A percentile compares a stretch with the other conserved stretches of the same genome.
Evolutionary conservation across 1,139 yeast genomes (phyloP).

Genomic region (Meyerozyma smithsonii): DNA sequence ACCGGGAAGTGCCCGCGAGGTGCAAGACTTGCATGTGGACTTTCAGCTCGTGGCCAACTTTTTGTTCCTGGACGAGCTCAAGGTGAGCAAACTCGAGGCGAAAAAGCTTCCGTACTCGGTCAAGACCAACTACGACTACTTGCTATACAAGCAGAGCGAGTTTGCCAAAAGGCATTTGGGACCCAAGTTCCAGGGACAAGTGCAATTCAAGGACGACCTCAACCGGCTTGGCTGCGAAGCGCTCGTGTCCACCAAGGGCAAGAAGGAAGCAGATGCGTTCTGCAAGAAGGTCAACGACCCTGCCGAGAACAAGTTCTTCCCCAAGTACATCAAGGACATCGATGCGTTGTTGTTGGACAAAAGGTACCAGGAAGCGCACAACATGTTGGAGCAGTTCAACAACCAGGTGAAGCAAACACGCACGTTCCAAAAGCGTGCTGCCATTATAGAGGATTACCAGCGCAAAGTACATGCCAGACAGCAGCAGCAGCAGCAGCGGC

Average conservation of each 20-base stretch:
- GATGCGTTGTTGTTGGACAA: slow-evolving; percentile 37
- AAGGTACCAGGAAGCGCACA: slow-evolving; percentile 40
- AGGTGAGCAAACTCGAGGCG: slow-evolving; percentile 29
- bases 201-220: slow-evolving; percentile 28
- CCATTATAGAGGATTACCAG: slow-evolving; percentile 20
- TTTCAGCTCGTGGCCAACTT: slow-evolving; percentile 20
- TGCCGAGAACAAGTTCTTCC: slow-evolving; percentile 33
- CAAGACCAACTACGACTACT: slow-evolving; percentile 31
- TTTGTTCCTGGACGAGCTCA: slow-evolving; percentile 23
- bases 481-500: slow-evolving; percentile 45
- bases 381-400: slow-evolving; percentile 23
- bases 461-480: slow-evolving; percentile 41
- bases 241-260: slow-evolving; percentile 27
- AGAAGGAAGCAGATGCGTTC: slow-evolving; percentile 22
- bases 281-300: slow-evolving; percentile 33
- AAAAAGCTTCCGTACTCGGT: slow-evolving; percentile 20
- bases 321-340: slow-evolving; percentile 42
- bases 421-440: slow-evolving; percentile 27
- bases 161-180: slow-evolving; percentile 16
- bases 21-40: slow-evolving; percentile 22
- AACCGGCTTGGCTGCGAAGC: slow-evolving; percentile 46
- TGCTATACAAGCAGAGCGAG: slow-evolving; percentile 18
- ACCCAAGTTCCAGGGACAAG: slow-evolving; percentile 6
- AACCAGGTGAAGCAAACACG: slow-evolving; percentile 36
- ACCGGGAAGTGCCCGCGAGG: slow-evolving; percentile 11